Evolutionary conservation across 768 basidiomycete genomes (phyloP).

Genomic region (Pisolithus tinctorius): DNA sequence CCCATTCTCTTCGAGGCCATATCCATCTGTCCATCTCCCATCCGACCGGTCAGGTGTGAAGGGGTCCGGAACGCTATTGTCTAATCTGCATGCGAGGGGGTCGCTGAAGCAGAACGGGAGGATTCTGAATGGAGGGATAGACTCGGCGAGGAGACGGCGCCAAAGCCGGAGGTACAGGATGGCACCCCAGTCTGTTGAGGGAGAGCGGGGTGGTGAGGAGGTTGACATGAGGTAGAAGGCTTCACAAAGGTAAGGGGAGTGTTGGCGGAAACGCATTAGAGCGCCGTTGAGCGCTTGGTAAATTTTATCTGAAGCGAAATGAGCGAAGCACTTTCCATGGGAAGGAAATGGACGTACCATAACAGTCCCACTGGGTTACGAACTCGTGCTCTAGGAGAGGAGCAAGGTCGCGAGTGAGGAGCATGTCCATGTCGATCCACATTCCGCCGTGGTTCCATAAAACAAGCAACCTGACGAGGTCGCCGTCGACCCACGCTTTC

Average conservation of each 20-base stretch:
- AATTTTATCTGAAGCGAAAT: slow-evolving; percentile 46
- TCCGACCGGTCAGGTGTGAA: slow-evolving; percentile 52
- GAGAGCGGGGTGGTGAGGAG: slow-evolving; percentile 64
- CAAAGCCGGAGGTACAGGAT: slow-evolving; percentile 87
- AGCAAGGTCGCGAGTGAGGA: slow-evolving; percentile 79
- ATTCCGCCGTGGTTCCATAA: slow-evolving; percentile 88
- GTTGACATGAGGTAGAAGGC: slow-evolving; percentile 87
- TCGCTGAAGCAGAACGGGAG: slow-evolving; percentile 95
- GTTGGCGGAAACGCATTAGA: slow-evolving; percentile 83
- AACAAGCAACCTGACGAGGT: slow-evolving; percentile 80
- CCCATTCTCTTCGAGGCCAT: slow-evolving; percentile 55
- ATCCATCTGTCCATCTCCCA: slow-evolving; percentile 52
- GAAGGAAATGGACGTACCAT: slow-evolving; percentile 46
- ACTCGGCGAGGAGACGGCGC: slow-evolving; percentile 69
- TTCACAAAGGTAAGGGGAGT: slow-evolving; percentile 96
- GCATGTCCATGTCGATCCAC: slow-evolving; percentile 97
- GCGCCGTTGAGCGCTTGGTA: slow-evolving; percentile 87
- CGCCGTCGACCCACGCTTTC: slow-evolving; percentile 93
- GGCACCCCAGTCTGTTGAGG: slow-evolving; percentile 92
- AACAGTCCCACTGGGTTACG: slow-evolving; percentile 98
- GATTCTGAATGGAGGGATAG: slow-evolving; percentile 81
- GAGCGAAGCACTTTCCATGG: neutral
- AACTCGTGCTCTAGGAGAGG: slow-evolving; percentile 92
- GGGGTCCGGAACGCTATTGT: slow-evolving; percentile 90
- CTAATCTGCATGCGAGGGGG: slow-evolving; percentile 80